Base-by-base conservation (phyloP, 2,329 filamentous ascomycete species). In the Aureobasidium sp. region DNA sequence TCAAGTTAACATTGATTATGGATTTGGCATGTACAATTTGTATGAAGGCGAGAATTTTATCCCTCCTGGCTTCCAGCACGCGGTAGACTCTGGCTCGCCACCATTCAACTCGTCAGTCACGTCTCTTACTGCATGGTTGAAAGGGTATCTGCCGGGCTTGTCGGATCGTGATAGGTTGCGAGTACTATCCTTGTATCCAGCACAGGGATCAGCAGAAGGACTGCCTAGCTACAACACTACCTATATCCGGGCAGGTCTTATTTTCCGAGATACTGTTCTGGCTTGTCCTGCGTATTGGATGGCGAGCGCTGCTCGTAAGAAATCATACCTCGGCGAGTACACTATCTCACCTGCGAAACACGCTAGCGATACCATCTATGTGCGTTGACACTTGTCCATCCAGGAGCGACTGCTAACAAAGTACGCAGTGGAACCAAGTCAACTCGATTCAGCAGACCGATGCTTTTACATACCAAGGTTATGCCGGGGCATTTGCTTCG, bases 11-110 rank as follows among this genome's bases (percentile, higher is more conserved):
- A 76, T 77, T 2, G 75, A 80, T 1, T 69, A 72, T 9, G 76
- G 78, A 0, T 81, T 80, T 64, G 76, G 77, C n/a, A 81, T 80
- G 75, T 86, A 85, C 69, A 87, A 87, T 68, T 77, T 80, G 0
- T 81, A 85, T 67, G 84, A 87, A 70, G 84, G 85, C 24, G 79
- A 86, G 68, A 84, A 82, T 64, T 87, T 87, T 66, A 74, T 85
- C 24, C 82, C 82, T 0, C 68, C 78, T 0, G 80, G 78, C 0
- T 72, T 86, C 1, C 68, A 73, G 19, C 73, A 71, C 52, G 63
- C 65, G 0, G 65, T 67, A 0, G 70, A 71, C 7, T 67, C 69
- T 0, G 72, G 73, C 1, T 70, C 69, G 3, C 61, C 61, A 15
- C 58, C 61, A 1, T 85, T 81, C 68, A 84, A 84, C 65, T 76